Base-by-base conservation (phyloP, 2,329 filamentous ascomycete genomes). In the Exophiala lecanii-corni region DNA sequence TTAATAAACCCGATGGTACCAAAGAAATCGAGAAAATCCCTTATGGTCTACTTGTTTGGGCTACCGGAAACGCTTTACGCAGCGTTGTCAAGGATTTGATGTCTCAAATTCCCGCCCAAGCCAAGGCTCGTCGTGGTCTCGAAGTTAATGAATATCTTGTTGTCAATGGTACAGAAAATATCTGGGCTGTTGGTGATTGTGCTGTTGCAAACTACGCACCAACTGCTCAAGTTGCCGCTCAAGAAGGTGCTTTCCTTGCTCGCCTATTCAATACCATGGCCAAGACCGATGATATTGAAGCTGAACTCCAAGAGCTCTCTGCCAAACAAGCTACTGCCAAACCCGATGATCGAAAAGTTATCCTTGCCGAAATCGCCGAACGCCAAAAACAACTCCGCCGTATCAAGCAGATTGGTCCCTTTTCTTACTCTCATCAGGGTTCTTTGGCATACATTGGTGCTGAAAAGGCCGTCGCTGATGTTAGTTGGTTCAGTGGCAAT, bases 191-290 rank as follows among this genome's bases (percentile, higher is more conserved):
- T 40, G 92, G 92, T 59, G 92, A 98, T 74, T 98, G 92, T 66
- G 91, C 91, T 42, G 85, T 97, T 37, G 92, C 92, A 56, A 94
- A 94, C 66, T 98, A 98, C 64, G 92, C 92, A 20, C 92, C 92
- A 25, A 98, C 92, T 6, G 92, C 92, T 20, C 92, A 98, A 74
- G 92, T 98, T 35, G 92, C 92, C 44, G 80, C 86, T 7, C 92
- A 98, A 71, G 92, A 98, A 71, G 92, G 92, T 62, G 82, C 80
- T 61, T 98, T 97, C 80, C 78, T 98, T 26, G 92, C 89, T 30
- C 82, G 87, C 52, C 81, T 98, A 49, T 96, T 98, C 77, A 98
- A 98, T 77, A 94, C 92, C 68, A 95, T 97, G 87, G 92, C 89
- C 64, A 94, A 89, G 78, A 94, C 88, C 2, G 84, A 94, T 60